Evolutionary conservation across 2,329 filamentous ascomycete species (phyloP), one percentile per base, ranked within the genome.

Genomic region (Colletotrichum gloeosporioides): DNA sequence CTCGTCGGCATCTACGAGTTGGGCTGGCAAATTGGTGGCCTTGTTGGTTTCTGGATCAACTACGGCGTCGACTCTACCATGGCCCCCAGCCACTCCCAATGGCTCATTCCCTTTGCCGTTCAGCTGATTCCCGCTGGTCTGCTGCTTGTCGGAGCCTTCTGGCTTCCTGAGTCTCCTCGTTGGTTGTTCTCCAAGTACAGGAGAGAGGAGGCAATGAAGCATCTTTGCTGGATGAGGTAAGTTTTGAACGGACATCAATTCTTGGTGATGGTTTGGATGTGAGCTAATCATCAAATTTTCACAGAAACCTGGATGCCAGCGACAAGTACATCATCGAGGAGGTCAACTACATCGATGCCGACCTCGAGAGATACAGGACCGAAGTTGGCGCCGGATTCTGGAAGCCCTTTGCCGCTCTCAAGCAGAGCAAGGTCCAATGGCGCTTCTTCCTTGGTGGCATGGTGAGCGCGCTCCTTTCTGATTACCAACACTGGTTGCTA

Each of bases 281-380:
- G 39, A 67, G 16, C 15, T 36, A 64, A 64, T 18, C 31, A 16
- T 63, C 59, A 4, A 64, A 8, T 6, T 55, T 32, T 53, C 13
- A 25, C 34, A 76, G 74, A 55, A 90, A 92, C 66, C 88, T 93
- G 3, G 82, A 86, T 10, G 81, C 85, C 0, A 86, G 89, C 8
- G 88, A 94, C 77, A 84, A 87, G 16, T 95, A 96, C 82, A 93
- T 96, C 75, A 85, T 93, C 2, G 94, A 96, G 82, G 95, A 96
- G 83, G 87, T 96, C 29, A 88, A 89, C 72, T 92, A 90, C 77
- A 93, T 96, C 77, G 93, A 96, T 68, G 88, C 90, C 18, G 93
- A 94, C 15, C 86, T 95, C 22, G 93, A 95, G 77, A 86, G 91
- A 22, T 93, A 93, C 83, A 87, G 90, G 62, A 82, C 86, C 4